Base-by-base conservation (phyloP, 352 stramenopile species). In the Phytopythium mirpurense region DNA sequence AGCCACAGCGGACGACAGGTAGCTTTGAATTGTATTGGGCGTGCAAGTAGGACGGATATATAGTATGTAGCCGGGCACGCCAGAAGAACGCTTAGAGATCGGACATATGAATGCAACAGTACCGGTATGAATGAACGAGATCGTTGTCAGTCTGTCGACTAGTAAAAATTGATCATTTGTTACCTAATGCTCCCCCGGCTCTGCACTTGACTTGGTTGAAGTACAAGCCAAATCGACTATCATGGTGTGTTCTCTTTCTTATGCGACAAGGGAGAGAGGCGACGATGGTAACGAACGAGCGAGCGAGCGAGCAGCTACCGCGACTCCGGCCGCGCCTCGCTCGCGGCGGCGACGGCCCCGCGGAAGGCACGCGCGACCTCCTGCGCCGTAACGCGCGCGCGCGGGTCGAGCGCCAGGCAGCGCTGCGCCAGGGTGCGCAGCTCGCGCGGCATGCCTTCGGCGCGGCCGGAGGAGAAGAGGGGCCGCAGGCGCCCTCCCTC, bases 341-440 rank as follows among this genome's bases (percentile, higher is more conserved):
- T 10, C 32, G 32, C 32, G 5, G 3, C 2, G 5, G 32, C 32
- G 7, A 32, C 29, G 14, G 15, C n/a, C n/a, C 21, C 40, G 10
- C 40, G 40, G 21, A 46, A 31, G 10, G 14, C 40, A 11, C 2
- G 21, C 21, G 12, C 40, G 10, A 46, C 21, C 11, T 46, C 40
- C 2, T 3, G 3, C 21, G 45, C 16, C 27, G 45, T 29, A 8
- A 29, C 27, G 10, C 45, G 27, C 18, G 29, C 45, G 2, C 29
- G 29, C n/a, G 45, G 50, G 5, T 74, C 47, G 19, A 64, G 41
- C 27, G 59, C 46, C 12, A 77, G 35, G 45, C 70, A 80, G 5
- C 54, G 60, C 36, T 29, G 42, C 21, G 70, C 67, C 3, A 80
- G n/a, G 7, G 52, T 29, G 4, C 55, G 24, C 16, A 80, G 51